These are phyloP conservation scores for Dichotomopilus funicola DNA, from an alignment of 2,329 filamentous ascomycete genomes.

Conservation along the genomic window DNA sequence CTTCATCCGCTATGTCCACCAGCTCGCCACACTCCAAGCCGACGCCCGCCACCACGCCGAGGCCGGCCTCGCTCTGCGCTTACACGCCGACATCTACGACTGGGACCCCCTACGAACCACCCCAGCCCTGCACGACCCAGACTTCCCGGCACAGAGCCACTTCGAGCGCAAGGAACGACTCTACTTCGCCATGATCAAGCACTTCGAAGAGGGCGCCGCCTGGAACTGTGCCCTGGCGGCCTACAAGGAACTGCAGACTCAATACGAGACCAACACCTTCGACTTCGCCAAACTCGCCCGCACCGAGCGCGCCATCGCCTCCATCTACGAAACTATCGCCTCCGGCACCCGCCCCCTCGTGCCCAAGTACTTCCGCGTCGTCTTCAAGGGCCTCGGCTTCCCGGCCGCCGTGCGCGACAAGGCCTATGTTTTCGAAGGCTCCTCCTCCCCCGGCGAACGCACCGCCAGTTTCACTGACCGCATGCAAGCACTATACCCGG, in stretches of 20 bases:
- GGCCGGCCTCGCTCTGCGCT: slow-evolving; percentile 77
- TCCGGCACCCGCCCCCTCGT: slow-evolving; percentile 66
- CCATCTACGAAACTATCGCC: slow-evolving; percentile 81
- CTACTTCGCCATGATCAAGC: slow-evolving; percentile 90
- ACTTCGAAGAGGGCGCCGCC: slow-evolving; percentile 89
- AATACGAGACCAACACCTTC: slow-evolving; percentile 84
- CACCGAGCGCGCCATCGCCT: slow-evolving; percentile 83
- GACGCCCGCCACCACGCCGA: slow-evolving; percentile 74
- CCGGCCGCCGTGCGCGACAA: slow-evolving; percentile 76
- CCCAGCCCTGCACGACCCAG: slow-evolving; percentile 61
- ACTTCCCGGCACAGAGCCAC: slow-evolving; percentile 74
- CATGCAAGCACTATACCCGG: slow-evolving; percentile 84
- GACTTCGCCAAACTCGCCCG: slow-evolving; percentile 90
- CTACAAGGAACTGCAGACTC: slow-evolving; percentile 83
- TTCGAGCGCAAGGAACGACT: slow-evolving; percentile 91
- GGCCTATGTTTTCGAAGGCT: slow-evolving; percentile 85
- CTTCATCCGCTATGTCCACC: slow-evolving; percentile 92
- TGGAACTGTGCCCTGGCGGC: slow-evolving; percentile 84
- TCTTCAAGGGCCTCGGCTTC: slow-evolving; percentile 85
- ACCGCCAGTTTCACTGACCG: slow-evolving; percentile 79
- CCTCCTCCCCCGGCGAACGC: slow-evolving; percentile 56
- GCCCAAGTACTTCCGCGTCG: slow-evolving; percentile 85
- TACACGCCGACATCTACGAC: slow-evolving; percentile 88
- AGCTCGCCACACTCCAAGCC: slow-evolving; percentile 72
- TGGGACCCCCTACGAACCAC: slow-evolving; percentile 72